Base-by-base conservation (phyloP, 2,329 filamentous ascomycete species). In the Bipolaris cookei region DNA sequence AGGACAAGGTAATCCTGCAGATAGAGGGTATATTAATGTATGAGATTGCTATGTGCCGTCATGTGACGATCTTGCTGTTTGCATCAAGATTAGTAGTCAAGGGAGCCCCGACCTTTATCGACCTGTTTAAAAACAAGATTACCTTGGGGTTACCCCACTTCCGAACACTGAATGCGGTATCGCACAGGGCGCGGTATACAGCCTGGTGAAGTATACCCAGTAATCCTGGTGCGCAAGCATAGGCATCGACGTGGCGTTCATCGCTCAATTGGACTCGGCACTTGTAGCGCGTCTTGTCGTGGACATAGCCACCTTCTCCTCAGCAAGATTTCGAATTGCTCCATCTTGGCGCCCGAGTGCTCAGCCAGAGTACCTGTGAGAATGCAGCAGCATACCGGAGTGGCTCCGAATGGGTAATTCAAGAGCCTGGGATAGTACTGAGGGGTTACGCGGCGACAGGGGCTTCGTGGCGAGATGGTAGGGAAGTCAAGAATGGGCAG, bases 281-380 rank as follows among this genome's bases (percentile, higher is more conserved):
- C 7, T 6, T n/a, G 23, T 56, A 47, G 49, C 37, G 37, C 28
- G 25, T 42, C 54, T 46, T 53, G 37, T 53, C 37, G 37, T 23
- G n/a, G 54, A 43, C 54, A 53, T 50, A 53, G 54, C 54, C 49
- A 37, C 42, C 35, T 30, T 46, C 42, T 23, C 43, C 16, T 41
- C 49, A 25, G 16, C 20, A 25, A 35, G 21, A 18, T n/a, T 14
- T 45, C 28, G 42, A 51, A 35, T 34, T 16, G 28, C 16, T 11
- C 11, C 20, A 25, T 18, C 45, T 48, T 48, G 45, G 45, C 45
- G 14, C 10, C 20, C 34, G n/a, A 23, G 32, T n/a, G 3, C 34
- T 28, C 18, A 8, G 21, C 11, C 6, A 23, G 21, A 21, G 28
- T 25, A 38, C 28, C 10, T 30, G 28, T 13, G 28, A 37, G 34